These are phyloP conservation scores for Amauroascus verrucosus DNA, from an alignment of 2,329 filamentous ascomycete genomes.

Conservation along the genomic window DNA sequence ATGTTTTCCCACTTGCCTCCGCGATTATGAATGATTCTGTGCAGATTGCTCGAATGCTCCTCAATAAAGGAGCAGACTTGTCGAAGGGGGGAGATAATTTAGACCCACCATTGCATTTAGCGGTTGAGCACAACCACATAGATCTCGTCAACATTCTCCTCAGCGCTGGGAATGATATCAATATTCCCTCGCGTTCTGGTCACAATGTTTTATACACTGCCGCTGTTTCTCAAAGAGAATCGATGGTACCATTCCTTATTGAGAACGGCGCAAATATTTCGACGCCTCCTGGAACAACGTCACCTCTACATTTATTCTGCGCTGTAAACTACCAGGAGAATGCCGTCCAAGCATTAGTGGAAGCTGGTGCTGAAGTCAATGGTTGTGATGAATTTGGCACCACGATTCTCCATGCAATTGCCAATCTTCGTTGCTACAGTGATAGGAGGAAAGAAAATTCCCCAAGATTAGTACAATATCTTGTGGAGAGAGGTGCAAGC, in stretches of 20 bases:
- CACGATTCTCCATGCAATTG: conserved; percentile 4
- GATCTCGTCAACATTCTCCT: no score
- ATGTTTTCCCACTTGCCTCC: no score
- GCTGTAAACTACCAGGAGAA: background rate
- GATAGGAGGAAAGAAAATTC: background rate
- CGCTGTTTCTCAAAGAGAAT: background rate
- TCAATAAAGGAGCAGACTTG: no score
- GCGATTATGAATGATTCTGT: no score
- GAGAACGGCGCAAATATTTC: conserved; percentile 1
- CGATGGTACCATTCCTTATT: conserved; percentile 3
- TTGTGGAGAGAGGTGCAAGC: conserved; percentile 1
- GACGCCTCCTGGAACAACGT: background rate
- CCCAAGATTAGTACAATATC: background rate
- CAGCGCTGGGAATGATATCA: no score
- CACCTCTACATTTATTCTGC: background rate
- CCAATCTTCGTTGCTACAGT: background rate
- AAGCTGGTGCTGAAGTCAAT: conserved; percentile 8
- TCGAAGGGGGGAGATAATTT: no score
- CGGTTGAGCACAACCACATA: no score
- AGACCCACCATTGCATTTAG: no score
- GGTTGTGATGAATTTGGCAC: conserved; percentile 1
- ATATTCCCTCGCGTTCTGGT: no score
- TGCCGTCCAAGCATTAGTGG: conserved; percentile 3
- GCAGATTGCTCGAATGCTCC: no score
- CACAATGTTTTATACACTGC: background rate